These are phyloP conservation scores for Xeromyces bisporus DNA, from an alignment of 495 filamentous ascomycete species.

Conservation along the genomic window DNA sequence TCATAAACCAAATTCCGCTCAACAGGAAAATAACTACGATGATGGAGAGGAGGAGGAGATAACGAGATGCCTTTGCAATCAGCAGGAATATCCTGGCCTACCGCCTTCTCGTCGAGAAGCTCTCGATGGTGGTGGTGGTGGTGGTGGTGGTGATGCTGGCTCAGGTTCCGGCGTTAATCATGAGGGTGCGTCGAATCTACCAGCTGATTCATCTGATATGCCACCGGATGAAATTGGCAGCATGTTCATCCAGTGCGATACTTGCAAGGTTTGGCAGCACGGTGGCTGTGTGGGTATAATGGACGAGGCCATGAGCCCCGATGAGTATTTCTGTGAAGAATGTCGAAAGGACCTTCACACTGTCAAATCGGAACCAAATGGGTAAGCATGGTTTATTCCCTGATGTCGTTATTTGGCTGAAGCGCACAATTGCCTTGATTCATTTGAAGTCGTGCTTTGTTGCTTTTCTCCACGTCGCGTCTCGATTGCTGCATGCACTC, in stretches of 20 bases:
- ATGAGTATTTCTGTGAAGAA: conserved; percentile 95
- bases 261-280: conserved; percentile 97
- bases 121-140: conserved; percentile 31
- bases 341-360: conserved; percentile 85
- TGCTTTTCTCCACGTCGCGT: no score
- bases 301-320: conserved; percentile 77
- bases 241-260: conserved; percentile 95
- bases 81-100: conserved; percentile 86
- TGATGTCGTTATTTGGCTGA: no score
- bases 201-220: conserved; percentile 22
- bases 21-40: conserved; percentile 47
- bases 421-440: not conserved
- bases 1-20: conserved; percentile 3
- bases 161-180: conserved; percentile 33
- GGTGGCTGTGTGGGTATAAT: conserved; percentile 96
- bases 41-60: conserved; percentile 75
- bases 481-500: no score
- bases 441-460: no score
- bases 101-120: conserved; percentile 48
- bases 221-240: conserved; percentile 75
- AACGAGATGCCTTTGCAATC: conserved; percentile 86
- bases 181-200: conserved; percentile 31
- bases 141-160: no score
- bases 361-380: conserved; percentile 60
- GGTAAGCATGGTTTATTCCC: conserved; percentile 39